phyloP scores from a whole-genome alignment of 2,329 filamentous ascomycete species.

The Penicillium brevicompactum region DNA sequence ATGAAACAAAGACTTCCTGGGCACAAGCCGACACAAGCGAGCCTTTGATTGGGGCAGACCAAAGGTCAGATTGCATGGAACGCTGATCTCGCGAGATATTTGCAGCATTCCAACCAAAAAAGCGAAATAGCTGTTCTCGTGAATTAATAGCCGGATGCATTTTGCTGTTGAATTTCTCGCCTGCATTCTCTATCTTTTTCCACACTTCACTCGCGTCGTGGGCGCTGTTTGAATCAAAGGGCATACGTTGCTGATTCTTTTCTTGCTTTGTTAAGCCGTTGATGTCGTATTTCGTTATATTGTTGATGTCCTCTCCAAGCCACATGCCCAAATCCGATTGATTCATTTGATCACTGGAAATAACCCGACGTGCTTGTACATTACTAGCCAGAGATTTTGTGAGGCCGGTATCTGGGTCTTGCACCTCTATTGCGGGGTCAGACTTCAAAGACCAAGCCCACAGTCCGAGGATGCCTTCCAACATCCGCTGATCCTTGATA shows the following conservation, averaged over 20 bases:
- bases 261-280: no score
- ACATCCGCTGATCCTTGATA: background rate
- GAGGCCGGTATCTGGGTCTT: background rate
- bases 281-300: background rate
- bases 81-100: background rate
- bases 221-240: background rate
- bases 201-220: background rate
- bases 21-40: background rate
- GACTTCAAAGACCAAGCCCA: conserved; percentile 1
- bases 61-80: background rate
- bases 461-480: background rate
- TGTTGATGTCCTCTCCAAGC: background rate
- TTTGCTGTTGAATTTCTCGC: background rate
- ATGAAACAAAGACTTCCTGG: background rate
- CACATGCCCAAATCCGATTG: background rate
- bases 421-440: background rate
- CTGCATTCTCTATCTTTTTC: background rate
- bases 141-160: background rate
- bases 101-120: background rate
- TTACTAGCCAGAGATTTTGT: background rate
- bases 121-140: background rate
- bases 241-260: background rate
- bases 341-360: background rate
- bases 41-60: background rate
- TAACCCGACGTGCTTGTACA: background rate